Conservation (phyloP, 345 rosid genomes). For the Clausena lansium region DNA sequence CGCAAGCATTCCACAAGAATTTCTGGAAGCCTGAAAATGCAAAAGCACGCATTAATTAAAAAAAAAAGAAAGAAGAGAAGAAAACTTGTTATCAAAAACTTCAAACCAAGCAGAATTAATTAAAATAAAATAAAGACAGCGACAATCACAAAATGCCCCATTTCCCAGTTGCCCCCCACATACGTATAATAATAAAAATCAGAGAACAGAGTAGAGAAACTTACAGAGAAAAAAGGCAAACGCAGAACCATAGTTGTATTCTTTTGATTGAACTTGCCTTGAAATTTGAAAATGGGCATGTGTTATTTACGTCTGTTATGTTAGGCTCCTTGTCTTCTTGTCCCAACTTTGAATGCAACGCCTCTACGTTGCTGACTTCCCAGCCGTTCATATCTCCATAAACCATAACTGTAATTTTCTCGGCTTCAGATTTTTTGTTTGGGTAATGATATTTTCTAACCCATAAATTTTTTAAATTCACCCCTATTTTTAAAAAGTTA, state of each 20-base stretch:
- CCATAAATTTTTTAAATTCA: too few relatives aligned
- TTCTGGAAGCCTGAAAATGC: slow-evolving; percentile 23
- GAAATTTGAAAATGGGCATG: background rate
- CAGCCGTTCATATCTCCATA: background rate
- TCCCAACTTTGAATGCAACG: background rate
- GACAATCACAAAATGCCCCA: too few relatives aligned
- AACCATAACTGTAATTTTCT: too few relatives aligned
- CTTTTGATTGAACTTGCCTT: background rate
- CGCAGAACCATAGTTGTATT: slow-evolving; percentile 1
- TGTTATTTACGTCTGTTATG: background rate
- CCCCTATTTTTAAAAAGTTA: too few relatives aligned
- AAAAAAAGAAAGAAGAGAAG: too few relatives aligned
- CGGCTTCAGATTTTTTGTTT: too few relatives aligned
- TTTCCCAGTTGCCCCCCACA: too few relatives aligned
- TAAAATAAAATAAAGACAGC: too few relatives aligned
- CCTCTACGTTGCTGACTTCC: background rate
- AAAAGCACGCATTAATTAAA: background rate
- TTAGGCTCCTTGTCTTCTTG: background rate
- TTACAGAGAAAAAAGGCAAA: background rate
- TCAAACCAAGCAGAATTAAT: too few relatives aligned
- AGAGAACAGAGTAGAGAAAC: background rate
- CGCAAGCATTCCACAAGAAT: slow-evolving; percentile 27
- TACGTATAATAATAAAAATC: too few relatives aligned
- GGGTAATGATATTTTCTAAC: too few relatives aligned
- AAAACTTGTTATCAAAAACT: too few relatives aligned